A percentile compares a stretch with the other conserved stretches of the same genome.
These are phyloP conservation scores for Paracamarosporium sp. DNA, from an alignment of 2,329 filamentous ascomycete genomes.

Conservation along the genomic window DNA sequence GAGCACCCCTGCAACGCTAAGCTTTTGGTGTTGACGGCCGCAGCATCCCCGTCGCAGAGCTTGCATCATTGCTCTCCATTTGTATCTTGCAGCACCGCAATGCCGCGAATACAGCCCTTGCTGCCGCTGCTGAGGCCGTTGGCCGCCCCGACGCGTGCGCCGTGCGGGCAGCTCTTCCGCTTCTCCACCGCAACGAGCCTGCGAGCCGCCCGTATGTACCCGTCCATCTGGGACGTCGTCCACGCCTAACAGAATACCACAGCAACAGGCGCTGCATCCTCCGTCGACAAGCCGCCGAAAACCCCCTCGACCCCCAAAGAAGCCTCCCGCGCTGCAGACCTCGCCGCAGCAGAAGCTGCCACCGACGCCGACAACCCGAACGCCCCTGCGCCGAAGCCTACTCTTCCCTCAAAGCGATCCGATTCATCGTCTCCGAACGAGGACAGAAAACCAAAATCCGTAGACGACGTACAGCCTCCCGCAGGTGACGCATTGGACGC, in stretches of 20 bases:
- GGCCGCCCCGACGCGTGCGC: conserved; percentile 42
- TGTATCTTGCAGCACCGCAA: conserved; percentile 17
- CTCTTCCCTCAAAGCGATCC: conserved; percentile 25
- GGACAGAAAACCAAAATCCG: not conserved
- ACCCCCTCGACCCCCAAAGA: conserved; percentile 36
- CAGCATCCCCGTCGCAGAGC: conserved; percentile 15
- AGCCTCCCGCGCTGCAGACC: conserved; percentile 35
- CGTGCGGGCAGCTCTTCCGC: conserved; percentile 48
- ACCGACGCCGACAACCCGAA: conserved; percentile 43
- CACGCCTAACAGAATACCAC: conserved; percentile 2
- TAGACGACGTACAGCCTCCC: not conserved
- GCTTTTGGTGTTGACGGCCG: conserved; percentile 39
- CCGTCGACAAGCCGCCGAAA: conserved; percentile 16
- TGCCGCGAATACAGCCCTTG: conserved; percentile 45
- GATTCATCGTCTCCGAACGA: not conserved
- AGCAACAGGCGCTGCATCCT: conserved; percentile 29
- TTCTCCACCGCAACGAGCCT: conserved; percentile 46
- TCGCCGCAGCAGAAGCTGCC: conserved; percentile 41
- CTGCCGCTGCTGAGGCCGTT: conserved; percentile 51
- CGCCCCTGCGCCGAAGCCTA: conserved; percentile 27
- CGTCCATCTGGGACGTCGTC: not conserved
- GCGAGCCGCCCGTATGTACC: conserved; percentile 33
- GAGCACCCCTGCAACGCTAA: conserved; percentile 44
- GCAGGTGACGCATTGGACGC: not conserved
- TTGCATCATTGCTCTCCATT: conserved; percentile 12